Evolutionary conservation across 2,329 filamentous ascomycete genomes (phyloP), one percentile per base, ranked within the genome.

Genomic region (Sarocladium brachiariae): DNA sequence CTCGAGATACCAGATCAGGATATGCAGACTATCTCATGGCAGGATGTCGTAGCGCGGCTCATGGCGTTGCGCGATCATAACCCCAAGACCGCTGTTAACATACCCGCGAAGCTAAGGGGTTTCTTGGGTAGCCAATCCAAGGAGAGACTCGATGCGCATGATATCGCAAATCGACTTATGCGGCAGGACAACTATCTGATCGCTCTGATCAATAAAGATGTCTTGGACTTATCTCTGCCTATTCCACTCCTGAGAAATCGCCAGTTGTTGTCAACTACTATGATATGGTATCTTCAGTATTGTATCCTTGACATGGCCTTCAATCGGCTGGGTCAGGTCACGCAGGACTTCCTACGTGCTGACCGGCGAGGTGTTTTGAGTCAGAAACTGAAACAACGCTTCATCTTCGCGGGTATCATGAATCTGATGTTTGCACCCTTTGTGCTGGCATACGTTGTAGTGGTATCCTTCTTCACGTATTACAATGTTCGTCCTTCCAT

Each of bases 91-190:
- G 78, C 79, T 9, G 73, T 68, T 9, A 79, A 77, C 52, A 70
- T 81, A 53, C 74, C 76, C 1, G 69, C 70, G 3, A 69, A 67
- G 5, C 69, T 80, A 52, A 73, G 77, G 2, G 70, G 68, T n/a
- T 82, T 73, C 57, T 76, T 92, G 55, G 87, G 87, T 41, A 90
- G 84, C 52, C 89, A 95, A 63, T 95, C 89, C 19, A 95, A 96
- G 65, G 89, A 97, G 68, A 80, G 92, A 55, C 84, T 99, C 58
- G 93, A 96, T 67, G 93, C 93, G 10, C 89, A 96, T 60, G 93
- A 96, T 62, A 97, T 99, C 64, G 93, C 93, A 6, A 99, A 97
- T 63, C 83, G 93, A 27, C 71, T 99, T 41, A 97, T 99, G 93
- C 85, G 93, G 53, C 87, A 89, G 62, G 92, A 96, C 55, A 99